phyloP scores from a whole-genome alignment of 495 filamentous ascomycete species.

The Penicillium arizonense region DNA sequence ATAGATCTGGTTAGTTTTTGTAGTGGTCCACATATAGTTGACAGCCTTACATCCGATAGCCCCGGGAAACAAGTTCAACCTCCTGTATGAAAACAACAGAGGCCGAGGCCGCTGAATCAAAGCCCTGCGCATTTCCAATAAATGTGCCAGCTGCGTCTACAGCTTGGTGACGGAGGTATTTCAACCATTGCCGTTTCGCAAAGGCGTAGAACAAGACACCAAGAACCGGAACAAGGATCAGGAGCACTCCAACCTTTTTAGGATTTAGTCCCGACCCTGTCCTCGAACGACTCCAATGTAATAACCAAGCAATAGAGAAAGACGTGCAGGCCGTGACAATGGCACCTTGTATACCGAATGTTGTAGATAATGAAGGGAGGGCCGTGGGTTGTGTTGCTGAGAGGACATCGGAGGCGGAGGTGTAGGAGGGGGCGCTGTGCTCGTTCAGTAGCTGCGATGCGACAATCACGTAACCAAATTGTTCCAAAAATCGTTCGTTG shows the following conservation, averaged over 20 bases:
- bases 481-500: conserved; percentile 86
- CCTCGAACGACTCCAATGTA: conserved; percentile 60
- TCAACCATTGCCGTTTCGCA: conserved; percentile 77
- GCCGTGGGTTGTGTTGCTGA: conserved; percentile 33
- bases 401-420: conserved; percentile 40
- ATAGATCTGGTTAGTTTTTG: background rate
- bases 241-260: conserved; percentile 54
- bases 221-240: conserved; percentile 54
- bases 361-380: conserved; percentile 41
- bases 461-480: conserved; percentile 93
- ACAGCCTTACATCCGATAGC: conserved; percentile 76
- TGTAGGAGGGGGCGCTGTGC: conserved; percentile 50
- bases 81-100: conserved; percentile 90
- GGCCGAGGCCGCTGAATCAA: conserved; percentile 76
- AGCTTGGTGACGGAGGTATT: conserved; percentile 75
- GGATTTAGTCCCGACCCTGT: conserved; percentile 35
- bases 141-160: conserved; percentile 71
- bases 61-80: conserved; percentile 91
- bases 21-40: background rate
- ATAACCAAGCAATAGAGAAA: conserved; percentile 69
- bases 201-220: conserved; percentile 66
- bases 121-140: conserved; percentile 73
- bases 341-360: conserved; percentile 49
- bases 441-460: conserved; percentile 88
- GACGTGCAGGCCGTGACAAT: conserved; percentile 53